Percentiles rank a stretch among this genome's conserved stretches.
Evolutionary conservation across 73 alveolate genomes (phyloP).

Genomic region (Paramecium caudatum): DNA sequence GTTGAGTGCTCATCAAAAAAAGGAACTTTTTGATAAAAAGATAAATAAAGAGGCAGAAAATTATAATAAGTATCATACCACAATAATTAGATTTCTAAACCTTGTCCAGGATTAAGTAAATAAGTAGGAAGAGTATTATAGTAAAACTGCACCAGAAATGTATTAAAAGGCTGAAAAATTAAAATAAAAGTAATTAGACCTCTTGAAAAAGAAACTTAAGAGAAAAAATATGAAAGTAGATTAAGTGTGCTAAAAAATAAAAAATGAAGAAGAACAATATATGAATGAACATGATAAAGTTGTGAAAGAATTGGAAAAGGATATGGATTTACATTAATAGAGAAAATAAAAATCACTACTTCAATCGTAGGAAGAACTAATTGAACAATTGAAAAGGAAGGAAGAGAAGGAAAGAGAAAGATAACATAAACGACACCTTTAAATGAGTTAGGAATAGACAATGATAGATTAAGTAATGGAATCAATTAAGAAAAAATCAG

Average conservation of each 20-base stretch:
- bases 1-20: background rate
- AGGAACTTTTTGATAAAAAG: background rate
- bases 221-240: conserved; percentile 16
- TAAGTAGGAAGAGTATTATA: conserved; percentile 39
- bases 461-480: conserved; percentile 28
- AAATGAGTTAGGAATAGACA: background rate
- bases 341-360: background rate
- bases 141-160: conserved; percentile 36
- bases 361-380: background rate
- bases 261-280: background rate
- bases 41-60: background rate
- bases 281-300: background rate
- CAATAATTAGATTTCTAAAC: background rate
- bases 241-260: background rate
- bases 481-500: conserved; percentile 20
- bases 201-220: background rate
- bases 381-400: background rate
- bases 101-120: background rate
- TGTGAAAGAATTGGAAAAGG: background rate
- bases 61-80: conserved; percentile 6
- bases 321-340: background rate
- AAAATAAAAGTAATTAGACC: background rate
- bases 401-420: conserved; percentile 39
- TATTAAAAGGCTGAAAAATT: background rate
- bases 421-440: background rate